Evolutionary conservation across 2,329 filamentous ascomycete species (phyloP).

Genomic region (Cladosporium phlei): DNA sequence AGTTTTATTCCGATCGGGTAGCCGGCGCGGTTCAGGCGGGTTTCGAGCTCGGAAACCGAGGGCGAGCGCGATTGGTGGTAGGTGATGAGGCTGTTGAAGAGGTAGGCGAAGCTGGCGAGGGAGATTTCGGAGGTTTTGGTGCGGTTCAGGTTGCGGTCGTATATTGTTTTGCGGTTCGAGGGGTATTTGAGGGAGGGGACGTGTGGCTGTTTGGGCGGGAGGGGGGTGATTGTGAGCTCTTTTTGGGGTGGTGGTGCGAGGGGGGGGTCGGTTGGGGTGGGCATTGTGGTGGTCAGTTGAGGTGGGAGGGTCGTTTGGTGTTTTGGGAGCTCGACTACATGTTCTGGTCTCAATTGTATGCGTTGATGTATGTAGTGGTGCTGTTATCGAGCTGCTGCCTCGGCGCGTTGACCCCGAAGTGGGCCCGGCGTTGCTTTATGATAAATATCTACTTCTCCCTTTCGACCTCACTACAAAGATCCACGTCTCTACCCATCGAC

Average conservation of each 20-base stretch:
- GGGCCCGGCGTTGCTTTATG: too few relatives aligned
- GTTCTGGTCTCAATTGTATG: too few relatives aligned
- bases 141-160: conserved; percentile 90
- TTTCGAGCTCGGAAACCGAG: conserved; percentile 85
- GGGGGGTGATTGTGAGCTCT: conserved; percentile 18
- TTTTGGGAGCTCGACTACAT: too few relatives aligned
- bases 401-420: too few relatives aligned
- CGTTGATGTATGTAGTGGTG: too few relatives aligned
- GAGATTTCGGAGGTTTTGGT: conserved; percentile 84
- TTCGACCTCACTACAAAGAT: too few relatives aligned
- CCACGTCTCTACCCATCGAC: too few relatives aligned
- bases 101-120: conserved; percentile 88
- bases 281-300: not conserved
- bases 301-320: not conserved
- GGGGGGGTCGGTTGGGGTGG: conserved; percentile 4
- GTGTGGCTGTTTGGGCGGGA: conserved; percentile 31
- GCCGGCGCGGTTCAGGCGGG: conserved; percentile 48
- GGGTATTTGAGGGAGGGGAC: conserved; percentile 71
- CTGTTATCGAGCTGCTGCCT: too few relatives aligned
- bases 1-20: conserved; percentile 91
- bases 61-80: conserved; percentile 89
- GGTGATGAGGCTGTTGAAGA: conserved; percentile 94
- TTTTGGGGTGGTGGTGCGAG: not conserved
- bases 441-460: too few relatives aligned
- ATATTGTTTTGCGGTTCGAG: conserved; percentile 93